Conservation (phyloP, 2,329 filamentous ascomycete genomes). For the Sclerotinia borealis region DNA sequence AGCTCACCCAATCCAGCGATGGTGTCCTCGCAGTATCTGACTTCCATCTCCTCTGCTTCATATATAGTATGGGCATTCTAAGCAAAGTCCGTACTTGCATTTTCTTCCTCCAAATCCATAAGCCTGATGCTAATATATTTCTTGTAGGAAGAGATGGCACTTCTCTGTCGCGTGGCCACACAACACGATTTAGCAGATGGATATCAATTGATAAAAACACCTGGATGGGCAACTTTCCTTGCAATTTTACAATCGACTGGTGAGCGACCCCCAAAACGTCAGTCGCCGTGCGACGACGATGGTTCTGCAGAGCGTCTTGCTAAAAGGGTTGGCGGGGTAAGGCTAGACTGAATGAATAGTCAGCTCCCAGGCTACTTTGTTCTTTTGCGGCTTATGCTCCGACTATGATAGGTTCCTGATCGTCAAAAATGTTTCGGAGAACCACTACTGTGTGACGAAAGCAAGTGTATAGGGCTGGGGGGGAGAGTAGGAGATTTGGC, state of each 20-base stretch:
- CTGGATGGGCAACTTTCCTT: slow-evolving; percentile 90
- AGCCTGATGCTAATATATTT: slow-evolving; percentile 14
- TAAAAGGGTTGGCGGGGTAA: slow-evolving; percentile 63
- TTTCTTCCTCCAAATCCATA: slow-evolving; percentile 1
- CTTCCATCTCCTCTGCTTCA: slow-evolving; percentile 88
- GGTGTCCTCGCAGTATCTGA: slow-evolving; percentile 72
- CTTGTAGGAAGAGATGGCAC: slow-evolving; percentile 74
- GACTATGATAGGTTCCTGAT: background rate
- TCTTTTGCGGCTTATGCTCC: slow-evolving; percentile 5
- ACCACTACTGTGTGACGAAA: background rate
- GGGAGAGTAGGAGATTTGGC: background rate
- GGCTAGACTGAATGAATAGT: slow-evolving; percentile 32
- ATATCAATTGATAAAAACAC: slow-evolving; percentile 75
- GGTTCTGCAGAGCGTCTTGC: slow-evolving; percentile 42
- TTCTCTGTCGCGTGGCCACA: slow-evolving; percentile 80
- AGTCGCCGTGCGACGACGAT: slow-evolving; percentile 34
- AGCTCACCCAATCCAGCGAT: slow-evolving; percentile 52
- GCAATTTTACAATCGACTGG: slow-evolving; percentile 93
- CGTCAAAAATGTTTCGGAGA: background rate
- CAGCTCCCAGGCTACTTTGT: background rate
- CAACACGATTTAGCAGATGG: slow-evolving; percentile 75
- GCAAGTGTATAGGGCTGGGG: background rate
- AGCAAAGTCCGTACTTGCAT: slow-evolving; percentile 62
- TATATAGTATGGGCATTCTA: slow-evolving; percentile 73
- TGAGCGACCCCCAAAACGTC: slow-evolving; percentile 86